Base-by-base conservation (phyloP, 768 basidiomycete genomes). In the Phylloporus rhodoxanthus region DNA sequence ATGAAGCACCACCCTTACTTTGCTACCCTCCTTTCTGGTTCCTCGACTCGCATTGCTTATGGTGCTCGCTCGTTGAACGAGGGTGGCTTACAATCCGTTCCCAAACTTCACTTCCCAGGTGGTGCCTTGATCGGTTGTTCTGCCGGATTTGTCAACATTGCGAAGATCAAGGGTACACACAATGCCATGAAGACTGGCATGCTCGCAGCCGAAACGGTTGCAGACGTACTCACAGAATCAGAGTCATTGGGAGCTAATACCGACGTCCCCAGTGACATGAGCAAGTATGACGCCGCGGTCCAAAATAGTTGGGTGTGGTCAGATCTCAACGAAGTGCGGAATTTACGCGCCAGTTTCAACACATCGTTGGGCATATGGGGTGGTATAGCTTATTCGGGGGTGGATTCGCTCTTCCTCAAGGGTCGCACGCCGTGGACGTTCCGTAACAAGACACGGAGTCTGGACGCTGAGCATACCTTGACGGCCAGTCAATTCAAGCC, bases 151-250 rank as follows among this genome's bases (percentile, higher is more conserved):
- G 79, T 99, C 52, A 98, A 98, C 70, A 79, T 96, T 10, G 87
- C 94, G 13, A 98, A 96, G 71, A 98, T 99, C 70, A 98, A 98
- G 65, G 95, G 95, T 13, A 95, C 94, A 0, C 96, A 98, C 65
- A 98, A 94, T 52, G 93, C 95, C 3, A 98, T 99, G 96, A 94
- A 98, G 76, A 91, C 87, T 32, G 96, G 96, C 25, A 97, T 97
- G 87, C 75, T 98, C 17, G 95, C 93, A 25, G 95, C 91, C 1
- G 94, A 99, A 65, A 77, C 88, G 0, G 90, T 90, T 0, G 92
- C 75, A 57, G 75, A 82, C 5, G 78, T 78, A 4, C 69, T 95
- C 43, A 48, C 67, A 51, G 58, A 57, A 20, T 52, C 67, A 54
- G 55, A 46, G 6, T 47, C 50, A 6, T 7, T 50, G 8, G 45